Base-by-base conservation (phyloP, 1,284 basidiomycete genomes). In the Cutaneotrichosporon dermatis region DNA sequence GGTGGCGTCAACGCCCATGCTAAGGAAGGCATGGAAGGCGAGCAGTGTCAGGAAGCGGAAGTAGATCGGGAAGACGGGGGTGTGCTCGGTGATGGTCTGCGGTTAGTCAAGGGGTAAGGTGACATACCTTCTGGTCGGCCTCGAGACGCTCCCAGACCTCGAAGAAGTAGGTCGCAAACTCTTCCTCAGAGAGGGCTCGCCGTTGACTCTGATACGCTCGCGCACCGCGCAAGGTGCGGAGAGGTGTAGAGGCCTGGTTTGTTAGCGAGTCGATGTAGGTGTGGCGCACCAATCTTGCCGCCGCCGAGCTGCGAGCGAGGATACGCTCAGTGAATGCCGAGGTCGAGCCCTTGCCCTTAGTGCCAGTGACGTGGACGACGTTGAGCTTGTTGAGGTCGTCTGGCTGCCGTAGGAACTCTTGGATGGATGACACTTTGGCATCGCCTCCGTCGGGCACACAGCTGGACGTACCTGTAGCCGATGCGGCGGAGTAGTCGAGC, bases 291-390 rank as follows among this genome's bases (percentile, higher is more conserved):
- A 34, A 75, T 71, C 55, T 65, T 71, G 46, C 69, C 66, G 16
- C 50, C 51, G 41, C 73, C 60, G 39, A 76, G 53, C 61, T 73
- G 69, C 6, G 66, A 60, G 54, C 77, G 62, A 77, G 63, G 16
- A 78, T 71, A 8, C 73, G 65, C 63, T 91, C 87, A 3, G 85
- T 84, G 69, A 99, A 99, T 2, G 96, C 95, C 59, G 90, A 92
- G 0, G 96, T 96, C 3, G 93, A 98, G 3, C 96, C 96, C 76
- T 99, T 99, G 49, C 96, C 96, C 79, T 99, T 99, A 4, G 96
- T 99, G 2, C 96, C 96, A 11, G 96, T 95, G 70, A 99, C 88
- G 80, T 99, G 96, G 39, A 99, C 85, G 57, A 94, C 92, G 76
- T 98, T 96, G 63, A 99, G 82, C 51, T 80, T 79, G 76, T 99